Percentiles rank a stretch among this genome's conserved stretches.
Conservation (phyloP, 2,329 filamentous ascomycete species). For the Neonectria magnoliae region DNA sequence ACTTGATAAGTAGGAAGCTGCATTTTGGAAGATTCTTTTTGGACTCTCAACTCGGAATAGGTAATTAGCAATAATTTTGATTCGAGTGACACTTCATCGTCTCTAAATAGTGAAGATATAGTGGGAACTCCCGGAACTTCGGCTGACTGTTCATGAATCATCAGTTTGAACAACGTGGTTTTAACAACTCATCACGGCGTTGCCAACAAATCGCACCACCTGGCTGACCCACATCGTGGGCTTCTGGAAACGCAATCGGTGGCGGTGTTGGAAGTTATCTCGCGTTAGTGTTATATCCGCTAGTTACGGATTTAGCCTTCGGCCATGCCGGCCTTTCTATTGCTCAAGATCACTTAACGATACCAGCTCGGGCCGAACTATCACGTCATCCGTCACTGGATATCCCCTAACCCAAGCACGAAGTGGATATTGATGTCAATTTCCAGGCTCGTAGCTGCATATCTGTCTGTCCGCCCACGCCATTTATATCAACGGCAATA, state of each 20-base stretch:
- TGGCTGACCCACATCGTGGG: neutral
- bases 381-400: neutral
- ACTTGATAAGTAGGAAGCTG: slow-evolving; percentile 37
- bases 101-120: neutral
- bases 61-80: too few species aligned
- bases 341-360: neutral
- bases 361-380: neutral
- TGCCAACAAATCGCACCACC: neutral
- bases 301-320: neutral
- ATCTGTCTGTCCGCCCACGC: neutral
- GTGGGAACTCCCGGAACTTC: neutral
- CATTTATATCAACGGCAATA: neutral
- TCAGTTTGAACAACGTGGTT: neutral
- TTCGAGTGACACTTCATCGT: neutral
- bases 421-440: neutral
- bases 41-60: neutral
- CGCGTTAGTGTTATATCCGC: neutral
- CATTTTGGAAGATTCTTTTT: slow-evolving; percentile 24
- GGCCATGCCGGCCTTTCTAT: neutral
- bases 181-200: neutral
- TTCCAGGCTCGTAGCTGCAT: neutral
- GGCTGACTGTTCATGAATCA: neutral
- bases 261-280: neutral
- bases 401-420: neutral
- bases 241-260: neutral